These are phyloP conservation scores for Acer yangbiense DNA, from an alignment of 345 rosid genomes.

Conservation along the genomic window DNA sequence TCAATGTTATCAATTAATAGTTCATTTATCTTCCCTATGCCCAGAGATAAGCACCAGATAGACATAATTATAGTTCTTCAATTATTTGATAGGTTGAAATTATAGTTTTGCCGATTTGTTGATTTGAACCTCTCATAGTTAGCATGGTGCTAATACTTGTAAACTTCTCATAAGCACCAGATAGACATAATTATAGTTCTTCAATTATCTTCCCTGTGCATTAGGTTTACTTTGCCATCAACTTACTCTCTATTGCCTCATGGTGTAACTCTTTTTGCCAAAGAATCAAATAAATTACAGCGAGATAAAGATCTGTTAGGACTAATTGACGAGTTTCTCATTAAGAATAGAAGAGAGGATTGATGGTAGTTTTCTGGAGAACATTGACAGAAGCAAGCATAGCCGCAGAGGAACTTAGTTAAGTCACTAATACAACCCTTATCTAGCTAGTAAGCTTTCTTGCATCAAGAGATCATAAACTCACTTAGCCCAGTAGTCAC, in stretches of 20 bases:
- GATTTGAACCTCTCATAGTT: not conserved
- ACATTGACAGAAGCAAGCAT: too few species aligned
- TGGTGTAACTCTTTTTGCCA: not conserved
- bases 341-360: too few species aligned
- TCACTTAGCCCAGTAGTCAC: not conserved
- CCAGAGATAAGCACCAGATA: not conserved
- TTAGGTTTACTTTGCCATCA: not conserved
- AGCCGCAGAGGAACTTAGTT: not conserved
- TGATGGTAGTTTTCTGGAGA: too few species aligned
- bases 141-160: not conserved
- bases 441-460: not conserved
- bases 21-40: not conserved
- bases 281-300: not conserved
- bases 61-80: not conserved
- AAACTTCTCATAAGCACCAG: too few species aligned
- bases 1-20: not conserved
- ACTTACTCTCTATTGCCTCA: not conserved
- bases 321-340: too few species aligned
- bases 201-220: not conserved
- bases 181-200: too few species aligned
- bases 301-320: not conserved
- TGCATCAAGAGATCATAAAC: not conserved
- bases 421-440: not conserved
- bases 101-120: not conserved
- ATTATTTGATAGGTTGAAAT: too few species aligned